Base-by-base conservation (phyloP, 108 stramenopile species). In the Cyclotella sp. region DNA sequence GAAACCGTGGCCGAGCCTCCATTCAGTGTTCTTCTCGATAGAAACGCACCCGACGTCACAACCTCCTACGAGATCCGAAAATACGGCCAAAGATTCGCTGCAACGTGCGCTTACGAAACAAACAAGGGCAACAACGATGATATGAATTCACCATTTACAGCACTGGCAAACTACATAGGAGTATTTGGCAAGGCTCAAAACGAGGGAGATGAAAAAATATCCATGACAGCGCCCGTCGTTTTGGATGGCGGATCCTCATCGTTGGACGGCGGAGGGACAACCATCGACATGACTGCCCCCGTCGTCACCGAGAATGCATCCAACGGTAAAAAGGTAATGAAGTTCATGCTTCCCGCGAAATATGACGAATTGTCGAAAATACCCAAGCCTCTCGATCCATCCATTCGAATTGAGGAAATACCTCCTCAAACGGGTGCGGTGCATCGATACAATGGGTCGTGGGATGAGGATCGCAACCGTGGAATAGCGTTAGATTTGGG, bases 151-250 rank as follows among this genome's bases (percentile, higher is more conserved):
- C 86, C 89, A 15, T 96, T 96, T 72, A 42, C 54, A 15, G 49
- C 70, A 10, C 64, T 96, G 47, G 93, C 96, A 0, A 64, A 75
- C 44, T 96, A 95, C 77, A 96, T 96, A 73, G 96, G 93, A 16
- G 96, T 94, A 18, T 91, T 92, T 77, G 89, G 92, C 9, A 72
- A 63, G 11, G 87, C 93, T 1, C 70, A 93, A 58, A 96, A 96
- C 72, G 83, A 90, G 75, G 84, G 79, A 41, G 27, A 40, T 0
- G 68, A 79, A 66, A 58, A 84, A 3, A 94, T 96, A 19, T 76
- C 81, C 39, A 94, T 94, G 95, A 96, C 95, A 13, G 91, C 95
- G 41, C 95, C 95, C 0, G 93, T 96, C 5, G 85, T 89, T 11
- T 88, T 81, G 79, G 13, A 70, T 11, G 77, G 53, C 34, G 34